A percentile compares a stretch with the other conserved stretches of the same genome.
Conservation (phyloP, 1,284 basidiomycete genomes). For the Hemileia vastatrix region DNA sequence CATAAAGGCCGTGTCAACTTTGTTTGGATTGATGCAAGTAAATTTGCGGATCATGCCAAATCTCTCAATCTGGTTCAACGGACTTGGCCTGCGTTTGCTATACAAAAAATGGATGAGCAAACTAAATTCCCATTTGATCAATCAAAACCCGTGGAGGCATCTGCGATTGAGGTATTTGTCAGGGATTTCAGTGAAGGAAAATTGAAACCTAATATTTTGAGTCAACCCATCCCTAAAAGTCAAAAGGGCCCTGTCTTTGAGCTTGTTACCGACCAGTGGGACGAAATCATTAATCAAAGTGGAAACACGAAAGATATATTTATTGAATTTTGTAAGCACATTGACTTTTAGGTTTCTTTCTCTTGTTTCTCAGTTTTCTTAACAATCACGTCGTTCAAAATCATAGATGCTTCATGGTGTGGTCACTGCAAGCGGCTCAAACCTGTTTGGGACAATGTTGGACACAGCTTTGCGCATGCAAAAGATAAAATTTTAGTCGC, state of each 20-base stretch:
- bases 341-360: no score
- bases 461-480: slow-evolving; percentile 66
- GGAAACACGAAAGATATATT: slow-evolving; percentile 81
- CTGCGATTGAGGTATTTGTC: slow-evolving; percentile 57
- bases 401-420: slow-evolving; percentile 91
- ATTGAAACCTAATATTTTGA: slow-evolving; percentile 78
- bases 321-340: slow-evolving; percentile 78
- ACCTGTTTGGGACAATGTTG: slow-evolving; percentile 86
- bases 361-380: no score
- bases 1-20: slow-evolving; percentile 87
- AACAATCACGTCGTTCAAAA: no score
- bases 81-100: slow-evolving; percentile 86
- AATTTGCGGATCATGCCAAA: slow-evolving; percentile 92
- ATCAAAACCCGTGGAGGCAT: slow-evolving; percentile 52
- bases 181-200: slow-evolving; percentile 61
- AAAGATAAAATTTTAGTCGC: slow-evolving; percentile 68
- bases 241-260: slow-evolving; percentile 76
- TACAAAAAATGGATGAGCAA: slow-evolving; percentile 74
- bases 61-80: slow-evolving; percentile 75
- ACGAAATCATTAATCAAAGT: slow-evolving; percentile 65
- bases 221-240: slow-evolving; percentile 68
- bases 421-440: slow-evolving; percentile 80
- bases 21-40: slow-evolving; percentile 93
- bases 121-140: slow-evolving; percentile 85
- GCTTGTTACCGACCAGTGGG: slow-evolving; percentile 83